Base-by-base conservation (phyloP, 768 basidiomycete genomes). In the Suillus lakei region DNA sequence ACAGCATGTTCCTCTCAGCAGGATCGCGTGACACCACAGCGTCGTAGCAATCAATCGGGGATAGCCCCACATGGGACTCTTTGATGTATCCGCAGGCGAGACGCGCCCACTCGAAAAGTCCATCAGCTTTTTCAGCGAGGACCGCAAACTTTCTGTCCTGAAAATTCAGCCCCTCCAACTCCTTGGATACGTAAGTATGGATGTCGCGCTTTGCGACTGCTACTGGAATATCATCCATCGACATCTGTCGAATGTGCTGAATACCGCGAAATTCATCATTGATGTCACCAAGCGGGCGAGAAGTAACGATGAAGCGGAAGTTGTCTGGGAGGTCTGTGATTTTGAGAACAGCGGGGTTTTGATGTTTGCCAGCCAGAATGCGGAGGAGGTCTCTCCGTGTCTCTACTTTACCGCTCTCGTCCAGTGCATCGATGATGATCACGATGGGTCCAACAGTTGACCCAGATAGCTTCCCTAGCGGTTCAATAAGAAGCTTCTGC, bases 351-450 rank as follows among this genome's bases (percentile, higher is more conserved):
- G 46, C 23, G 1, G n/a, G 41, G 41, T 41, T 3, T 41, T 4
- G 41, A 41, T 41, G 23, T 48, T 23, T 48, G 5, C 23, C 46
- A 23, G 46, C n/a, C 13, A 48, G 46, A 48, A 48, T 48, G 12
- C 30, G 32, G 30, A 39, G 55, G 28, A 32, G 38, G 55, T 56
- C 4, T 6, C 64, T 64, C 9, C 23, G 28, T 26, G 21, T 30
- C 38, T 63, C 36, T 18, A n/a, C 44, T 18, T 64, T 53, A 34
- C 61, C 64, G 54, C 66, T 68, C 59, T 66, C 69, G 51, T 71
- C 69, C 21, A 73, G 41, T 21, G 64, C 74, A 46, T 76, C 74
- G 34, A 75, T 71, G 34, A 76, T 55, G 30, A 73, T 62, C 12
- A 73, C 43, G 15, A 75, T 64, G 23, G 71, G 44, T 15, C 38